Evolutionary conservation across 768 basidiomycete genomes (phyloP), one percentile per base, ranked within the genome.

Genomic region (Boletus rubroflammeus): DNA sequence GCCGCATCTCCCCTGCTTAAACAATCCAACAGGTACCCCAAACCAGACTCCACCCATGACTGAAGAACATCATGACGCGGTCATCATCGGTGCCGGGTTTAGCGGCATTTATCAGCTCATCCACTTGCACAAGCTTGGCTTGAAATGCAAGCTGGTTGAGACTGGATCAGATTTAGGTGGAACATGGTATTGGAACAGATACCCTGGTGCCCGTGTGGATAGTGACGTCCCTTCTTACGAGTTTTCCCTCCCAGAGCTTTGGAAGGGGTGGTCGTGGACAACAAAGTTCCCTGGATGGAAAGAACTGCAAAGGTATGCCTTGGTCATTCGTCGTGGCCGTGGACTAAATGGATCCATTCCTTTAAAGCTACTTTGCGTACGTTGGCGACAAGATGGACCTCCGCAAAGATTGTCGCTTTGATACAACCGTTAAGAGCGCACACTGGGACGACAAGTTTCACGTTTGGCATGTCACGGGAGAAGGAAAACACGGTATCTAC

Each of bases 261-360:
- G 56, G 57, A 58, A 58, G 28, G 58, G 31, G 14, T 59, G 56
- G 58, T 25, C 42, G 1, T 59, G 58, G 58, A 53, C 58, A 7
- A 7, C 49, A 19, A 59, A 45, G 7, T 58, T 53, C 34, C 58
- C 58, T 14, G 50, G 35, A 3, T 48, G 50, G 56, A 21, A 49
- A 21, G 56, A 59, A 14, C 13, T 59, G 4, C 56, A 58, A 29
- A 43, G 4, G 55, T 48, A 38, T 10, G 21, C 1, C 17, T 4
- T 3, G 3, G 3, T 21, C 42, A 3, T 53, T 36, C n/a, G 5
- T 25, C 14, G 35, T 44, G 8, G 8, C 8, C 13, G 15, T 53
- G 32, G 5, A 6, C 7, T 26, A 21, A 38, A 28, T 26, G 25
- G n/a, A 23, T 13, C 6, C 5, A 15, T 31, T 17, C 15, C 3